Base-by-base conservation (phyloP, 2,329 filamentous ascomycete genomes). In the Venturia oleaginea region DNA sequence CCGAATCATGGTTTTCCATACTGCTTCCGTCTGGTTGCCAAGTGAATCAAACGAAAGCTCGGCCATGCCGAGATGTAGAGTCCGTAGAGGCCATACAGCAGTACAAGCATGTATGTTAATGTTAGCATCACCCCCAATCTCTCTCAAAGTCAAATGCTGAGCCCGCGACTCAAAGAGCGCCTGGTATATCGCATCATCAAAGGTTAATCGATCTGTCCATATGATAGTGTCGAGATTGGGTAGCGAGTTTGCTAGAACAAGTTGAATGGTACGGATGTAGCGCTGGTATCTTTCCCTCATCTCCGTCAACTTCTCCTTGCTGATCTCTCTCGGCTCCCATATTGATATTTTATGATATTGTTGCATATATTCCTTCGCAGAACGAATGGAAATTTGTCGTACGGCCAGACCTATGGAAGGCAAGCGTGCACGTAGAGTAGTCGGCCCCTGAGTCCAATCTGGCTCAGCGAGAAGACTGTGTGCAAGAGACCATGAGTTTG, bases 301-400 rank as follows among this genome's bases (percentile, higher is more conserved):
- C 51, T 57, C 51, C 34, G n/a, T n/a, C 51, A 57, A 22, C 7
- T 57, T 57, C 7, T 57, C 51, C 8, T 32, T 42, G 15, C 34
- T 6, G 34, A 40, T 32, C n/a, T 5, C 34, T 22, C 59, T 34
- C 42, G 59, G 59, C 32, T 60, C 24, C 37, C 34, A 60, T 40
- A 32, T 42, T 37, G 59, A 60, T 27, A 60, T 40, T 11, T 17
- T 22, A 37, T 60, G 37, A n/a, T 40, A 57, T 57, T 60, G 59
- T 13, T 40, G 17, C 22, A 60, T 60, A 11, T 43, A 60, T 38
- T 42, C 59, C 24, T 40, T 40, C 13, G 22, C 17, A 17, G 59
- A 37, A 40, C 37, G 22, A 22, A 60, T 43, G 22, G 34, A 7
- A 37, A 60, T 40, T 24, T 43, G 59, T 40, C 59, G 59, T 6